These are phyloP conservation scores for Debaryomyces coudertii DNA, from an alignment of 1,139 yeast species.

Conservation along the genomic window DNA sequence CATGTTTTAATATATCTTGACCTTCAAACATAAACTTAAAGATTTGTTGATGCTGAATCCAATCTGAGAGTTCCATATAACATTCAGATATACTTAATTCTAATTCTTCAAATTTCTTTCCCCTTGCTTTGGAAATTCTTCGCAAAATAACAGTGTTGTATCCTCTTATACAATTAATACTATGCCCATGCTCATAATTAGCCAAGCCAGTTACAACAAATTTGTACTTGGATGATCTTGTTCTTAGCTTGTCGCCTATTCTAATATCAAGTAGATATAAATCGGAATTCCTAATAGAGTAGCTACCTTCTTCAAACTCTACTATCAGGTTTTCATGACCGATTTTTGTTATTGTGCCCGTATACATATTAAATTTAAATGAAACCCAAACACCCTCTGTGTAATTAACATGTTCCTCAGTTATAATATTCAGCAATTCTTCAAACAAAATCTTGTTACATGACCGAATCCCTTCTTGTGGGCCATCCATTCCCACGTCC, in stretches of 20 bases:
- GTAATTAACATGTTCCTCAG: conserved; percentile 22
- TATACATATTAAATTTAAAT: conserved; percentile 38
- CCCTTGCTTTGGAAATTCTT: conserved; percentile 23
- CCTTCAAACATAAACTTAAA: conserved; percentile 18
- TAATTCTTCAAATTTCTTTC: conserved; percentile 17
- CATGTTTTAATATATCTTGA: conserved; percentile 16
- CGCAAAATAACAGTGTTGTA: conserved; percentile 50
- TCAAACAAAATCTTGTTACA: conserved; percentile 18
- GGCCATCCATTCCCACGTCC: background rate
- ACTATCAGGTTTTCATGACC: conserved; percentile 33
- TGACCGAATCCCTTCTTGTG: background rate
- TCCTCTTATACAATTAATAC: conserved; percentile 59
- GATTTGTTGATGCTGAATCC: conserved; percentile 44
- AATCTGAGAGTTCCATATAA: conserved; percentile 44
- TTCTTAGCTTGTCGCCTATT: conserved; percentile 36
- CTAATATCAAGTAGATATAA: conserved; percentile 38
- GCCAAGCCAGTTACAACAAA: conserved; percentile 52
- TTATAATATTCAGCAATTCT: conserved; percentile 25
- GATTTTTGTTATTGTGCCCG: conserved; percentile 29
- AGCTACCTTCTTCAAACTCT: conserved; percentile 37
- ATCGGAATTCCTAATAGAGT: conserved; percentile 32
- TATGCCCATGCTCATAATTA: conserved; percentile 16
- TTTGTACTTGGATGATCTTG: conserved; percentile 22
- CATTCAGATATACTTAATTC: conserved; percentile 22
- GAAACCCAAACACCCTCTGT: conserved; percentile 41